These are phyloP conservation scores for Fonsecaea nubica DNA, from an alignment of 2,329 filamentous ascomycete genomes.

Conservation along the genomic window DNA sequence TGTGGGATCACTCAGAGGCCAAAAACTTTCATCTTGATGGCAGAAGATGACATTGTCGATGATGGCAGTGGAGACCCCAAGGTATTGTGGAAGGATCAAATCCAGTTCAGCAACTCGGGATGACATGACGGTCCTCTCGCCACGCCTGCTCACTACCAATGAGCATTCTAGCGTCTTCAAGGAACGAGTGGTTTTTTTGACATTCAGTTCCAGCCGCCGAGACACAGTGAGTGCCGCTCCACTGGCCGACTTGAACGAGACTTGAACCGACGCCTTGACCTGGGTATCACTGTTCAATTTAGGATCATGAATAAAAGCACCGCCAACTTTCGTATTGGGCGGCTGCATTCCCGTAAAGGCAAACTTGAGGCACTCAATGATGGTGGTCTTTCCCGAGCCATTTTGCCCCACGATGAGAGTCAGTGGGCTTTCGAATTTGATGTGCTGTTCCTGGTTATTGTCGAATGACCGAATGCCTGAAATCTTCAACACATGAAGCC, in stretches of 20 bases:
- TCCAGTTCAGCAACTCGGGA: constrained; percentile 82
- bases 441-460: constrained; percentile 73
- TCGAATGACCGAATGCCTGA: constrained; percentile 87
- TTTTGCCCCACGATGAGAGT: constrained; percentile 98
- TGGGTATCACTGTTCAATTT: constrained; percentile 85
- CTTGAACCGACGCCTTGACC: constrained; percentile 87
- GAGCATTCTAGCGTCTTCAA: constrained; percentile 86
- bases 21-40: constrained; percentile 95
- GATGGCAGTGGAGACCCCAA: constrained; percentile 88
- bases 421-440: constrained; percentile 86
- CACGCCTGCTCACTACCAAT: constrained; percentile 73
- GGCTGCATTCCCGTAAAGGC: constrained; percentile 92
- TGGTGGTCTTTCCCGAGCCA: constrained; percentile 97
- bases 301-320: constrained; percentile 97
- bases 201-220: constrained; percentile 81
- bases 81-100: constrained; percentile 78
- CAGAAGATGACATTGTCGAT: constrained; percentile 97
- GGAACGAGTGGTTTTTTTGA: constrained; percentile 78
- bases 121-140: constrained; percentile 79
- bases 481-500: constrained; percentile 88
- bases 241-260: constrained; percentile 81
- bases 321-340: constrained; percentile 80
- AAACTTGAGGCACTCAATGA: constrained; percentile 99
- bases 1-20: constrained; percentile 89
- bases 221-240: constrained; percentile 82